Evolutionary conservation across 2,329 filamentous ascomycete species (phyloP).

Genomic region (Chrysosphaeria jannelii): DNA sequence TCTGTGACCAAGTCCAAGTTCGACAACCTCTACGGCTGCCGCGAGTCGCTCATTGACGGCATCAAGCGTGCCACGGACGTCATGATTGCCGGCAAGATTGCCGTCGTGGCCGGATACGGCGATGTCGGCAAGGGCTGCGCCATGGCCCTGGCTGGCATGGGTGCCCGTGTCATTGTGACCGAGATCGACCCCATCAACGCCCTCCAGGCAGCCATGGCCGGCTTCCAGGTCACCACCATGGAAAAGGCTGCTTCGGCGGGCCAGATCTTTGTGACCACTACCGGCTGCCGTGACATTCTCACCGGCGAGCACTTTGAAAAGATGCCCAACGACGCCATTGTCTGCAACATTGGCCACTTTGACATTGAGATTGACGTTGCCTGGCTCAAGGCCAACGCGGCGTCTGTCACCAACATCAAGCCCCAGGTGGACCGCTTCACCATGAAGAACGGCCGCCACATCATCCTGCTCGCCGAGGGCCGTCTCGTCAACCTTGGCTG

Average conservation of each 20-base stretch:
- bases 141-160: conserved; percentile 86
- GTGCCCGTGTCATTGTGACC: conserved; percentile 83
- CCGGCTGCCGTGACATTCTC: conserved; percentile 94
- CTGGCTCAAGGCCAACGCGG: conserved; percentile 93
- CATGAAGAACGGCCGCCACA: conserved; percentile 79
- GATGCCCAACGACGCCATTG: conserved; percentile 95
- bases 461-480: conserved; percentile 95
- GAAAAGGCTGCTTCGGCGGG: conserved; percentile 69
- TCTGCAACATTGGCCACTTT: conserved; percentile 99
- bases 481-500: conserved; percentile 98
- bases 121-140: conserved; percentile 98
- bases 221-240: conserved; percentile 89
- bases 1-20: conserved; percentile 99
- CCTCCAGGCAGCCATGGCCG: conserved; percentile 90
- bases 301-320: conserved; percentile 71
- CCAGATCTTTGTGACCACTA: conserved; percentile 99
- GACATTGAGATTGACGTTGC: conserved; percentile 99
- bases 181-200: conserved; percentile 99
- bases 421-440: conserved; percentile 96
- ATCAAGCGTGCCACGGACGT: conserved; percentile 99
- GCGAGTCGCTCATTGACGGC: conserved; percentile 92
- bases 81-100: conserved; percentile 98
- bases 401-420: conserved; percentile 94
- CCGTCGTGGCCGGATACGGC: conserved; percentile 91
- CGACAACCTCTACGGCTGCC: conserved; percentile 98